Evolutionary conservation across 2,329 filamentous ascomycete species (phyloP), one percentile per base, ranked within the genome.

Genomic region (Cladosporium sp.): DNA sequence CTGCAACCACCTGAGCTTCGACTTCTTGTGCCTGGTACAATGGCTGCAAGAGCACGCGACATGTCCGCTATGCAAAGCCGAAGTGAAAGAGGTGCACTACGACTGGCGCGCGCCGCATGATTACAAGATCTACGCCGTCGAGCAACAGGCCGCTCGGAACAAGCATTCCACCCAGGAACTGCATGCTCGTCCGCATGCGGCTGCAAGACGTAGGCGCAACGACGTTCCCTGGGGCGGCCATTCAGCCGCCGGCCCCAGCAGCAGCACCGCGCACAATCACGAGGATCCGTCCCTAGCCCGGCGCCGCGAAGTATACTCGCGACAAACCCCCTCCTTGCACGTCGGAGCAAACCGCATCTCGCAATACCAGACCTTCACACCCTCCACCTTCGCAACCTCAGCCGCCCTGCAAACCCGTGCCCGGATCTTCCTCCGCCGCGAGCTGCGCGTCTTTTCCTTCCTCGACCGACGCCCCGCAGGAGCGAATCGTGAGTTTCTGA

Each of bases 261-360:
- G 41, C n/a, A 49, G 35, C 46, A 31, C 19, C 14, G 33, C n/a
- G 3, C 11, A 6, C 16, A 48, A 7, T n/a, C 8, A 9, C 7
- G 49, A 61, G 34, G 60, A 61, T 55, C 54, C 57, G 48, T 72
- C 77, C 2, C 67, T 90, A 45, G 68, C 77, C 10, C 77, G 79
- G 11, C 85, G 92, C 7, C 81, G 85, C 54, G 71, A 83, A 18
- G 76, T 97, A 58, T 96, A 97, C 67, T 77, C 79, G 16, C 70
- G 85, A 55, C 75, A 82, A 35, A 78, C 87, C 3, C 93, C 84
- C 69, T 92, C 88, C 2, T 77, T 89, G 1, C 88, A 95, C 61
- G 82, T 96, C 4, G 92, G 91, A 42, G 83, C 85, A 2, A 95
- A 93, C 65, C 80, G 82, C 0, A 70, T 84, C n/a, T 93, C 89